A percentile compares a stretch with the other conserved stretches of the same genome.
phyloP scores from a whole-genome alignment of 1,139 yeast genomes.

The Geotrichum citri-aurantii region DNA sequence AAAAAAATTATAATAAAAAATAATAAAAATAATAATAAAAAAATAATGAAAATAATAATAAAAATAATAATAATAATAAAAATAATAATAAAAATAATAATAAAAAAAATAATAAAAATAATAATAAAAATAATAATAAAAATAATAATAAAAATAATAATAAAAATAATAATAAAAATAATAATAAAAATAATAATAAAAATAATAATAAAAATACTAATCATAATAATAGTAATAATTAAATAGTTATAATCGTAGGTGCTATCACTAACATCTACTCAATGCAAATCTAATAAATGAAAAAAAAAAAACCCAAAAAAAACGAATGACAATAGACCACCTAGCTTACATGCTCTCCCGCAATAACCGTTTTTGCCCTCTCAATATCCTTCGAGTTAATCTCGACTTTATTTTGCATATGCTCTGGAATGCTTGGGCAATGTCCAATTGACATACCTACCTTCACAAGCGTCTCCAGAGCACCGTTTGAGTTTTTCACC shows the following conservation, averaged over 20 bases:
- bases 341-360: conserved; percentile 20
- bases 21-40: too few relatives aligned
- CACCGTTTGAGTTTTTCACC: conserved; percentile 55
- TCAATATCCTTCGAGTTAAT: conserved; percentile 25
- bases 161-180: not conserved
- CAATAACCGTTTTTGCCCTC: conserved; percentile 25
- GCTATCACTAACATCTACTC: not conserved
- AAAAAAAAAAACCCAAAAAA: too few relatives aligned
- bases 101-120: not conserved
- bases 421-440: conserved; percentile 29
- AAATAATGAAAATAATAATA: not conserved
- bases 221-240: not conserved
- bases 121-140: not conserved
- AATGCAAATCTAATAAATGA: not conserved
- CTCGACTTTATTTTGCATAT: conserved; percentile 18
- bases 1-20: too few relatives aligned
- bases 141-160: not conserved
- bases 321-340: not conserved
- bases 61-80: not conserved
- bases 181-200: not conserved
- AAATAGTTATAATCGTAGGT: not conserved
- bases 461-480: conserved; percentile 74
- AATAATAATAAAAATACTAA: not conserved
- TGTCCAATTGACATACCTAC: conserved; percentile 95
- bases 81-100: not conserved